phyloP scores from a whole-genome alignment of 495 filamentous ascomycete species.

The Hypomontagnella submonticulosa region DNA sequence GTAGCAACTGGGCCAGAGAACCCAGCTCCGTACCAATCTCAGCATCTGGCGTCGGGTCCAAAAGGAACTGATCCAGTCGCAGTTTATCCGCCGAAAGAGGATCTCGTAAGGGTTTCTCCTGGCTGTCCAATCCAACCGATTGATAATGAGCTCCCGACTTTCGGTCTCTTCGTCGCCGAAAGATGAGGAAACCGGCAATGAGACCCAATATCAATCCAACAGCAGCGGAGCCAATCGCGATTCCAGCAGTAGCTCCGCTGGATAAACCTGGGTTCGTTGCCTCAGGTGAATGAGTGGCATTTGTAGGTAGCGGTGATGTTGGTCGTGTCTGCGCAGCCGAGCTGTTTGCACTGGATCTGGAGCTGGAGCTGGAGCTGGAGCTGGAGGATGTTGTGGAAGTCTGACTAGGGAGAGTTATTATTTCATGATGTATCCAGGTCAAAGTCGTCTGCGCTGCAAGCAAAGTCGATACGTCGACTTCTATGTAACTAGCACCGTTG shows the following conservation, averaged over 20 bases:
- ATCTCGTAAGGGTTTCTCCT: constrained; percentile 28
- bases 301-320: constrained; percentile 7
- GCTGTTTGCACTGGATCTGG: too few relatives aligned
- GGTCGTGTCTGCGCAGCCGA: constrained; percentile 2
- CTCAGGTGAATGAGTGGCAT: constrained; percentile 1
- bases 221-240: constrained; percentile 45
- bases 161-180: constrained; percentile 19
- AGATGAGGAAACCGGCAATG: constrained; percentile 33
- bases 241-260: constrained; percentile 40
- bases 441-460: too few relatives aligned
- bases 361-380: too few relatives aligned
- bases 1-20: constrained; percentile 44
- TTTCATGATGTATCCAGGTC: too few relatives aligned
- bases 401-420: too few relatives aligned
- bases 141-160: constrained; percentile 3
- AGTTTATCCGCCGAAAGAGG: constrained; percentile 23
- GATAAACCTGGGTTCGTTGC: constrained; percentile 13
- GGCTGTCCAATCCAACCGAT: constrained; percentile 21
- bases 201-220: constrained; percentile 43
- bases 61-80: constrained; percentile 45
- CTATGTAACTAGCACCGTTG: too few relatives aligned
- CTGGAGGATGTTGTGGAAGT: too few relatives aligned
- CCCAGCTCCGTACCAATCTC: constrained; percentile 47
- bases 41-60: constrained; percentile 46
- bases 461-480: too few relatives aligned